Percentiles rank a stretch among this genome's conserved stretches.
Evolutionary conservation across 345 rosid genomes (phyloP).

Genomic region (Citrus glauca): DNA sequence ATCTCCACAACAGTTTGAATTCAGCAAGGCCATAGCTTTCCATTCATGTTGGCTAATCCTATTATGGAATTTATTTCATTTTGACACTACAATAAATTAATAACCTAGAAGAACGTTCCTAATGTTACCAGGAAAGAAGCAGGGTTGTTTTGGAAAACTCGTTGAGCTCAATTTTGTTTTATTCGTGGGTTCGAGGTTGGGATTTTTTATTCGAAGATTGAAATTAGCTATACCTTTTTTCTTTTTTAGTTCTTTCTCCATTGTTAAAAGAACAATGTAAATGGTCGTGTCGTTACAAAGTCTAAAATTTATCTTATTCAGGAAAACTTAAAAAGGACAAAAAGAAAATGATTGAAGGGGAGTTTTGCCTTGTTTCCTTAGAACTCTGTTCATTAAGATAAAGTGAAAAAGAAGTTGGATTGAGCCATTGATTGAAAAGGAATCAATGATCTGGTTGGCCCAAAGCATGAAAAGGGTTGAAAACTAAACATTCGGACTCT

Average conservation of each 20-base stretch:
- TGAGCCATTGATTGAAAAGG: neutral
- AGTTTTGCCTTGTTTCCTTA: neutral
- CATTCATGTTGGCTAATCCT: neutral
- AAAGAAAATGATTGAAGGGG: too few relatives aligned
- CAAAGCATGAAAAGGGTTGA: neutral
- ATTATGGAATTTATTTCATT: neutral
- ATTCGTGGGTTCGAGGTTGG: too few relatives aligned
- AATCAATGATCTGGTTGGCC: neutral
- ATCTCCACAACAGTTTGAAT: neutral
- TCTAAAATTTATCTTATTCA: neutral
- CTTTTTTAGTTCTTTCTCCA: neutral
- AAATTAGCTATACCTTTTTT: too few relatives aligned
- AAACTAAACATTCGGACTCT: neutral
- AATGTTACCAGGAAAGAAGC: neutral
- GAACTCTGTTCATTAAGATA: neutral
- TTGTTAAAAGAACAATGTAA: too few relatives aligned
- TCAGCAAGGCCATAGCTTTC: neutral
- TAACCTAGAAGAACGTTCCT: neutral
- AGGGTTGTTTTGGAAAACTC: neutral
- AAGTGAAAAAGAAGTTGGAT: neutral
- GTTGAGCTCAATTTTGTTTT: neutral
- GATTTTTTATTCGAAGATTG: too few relatives aligned
- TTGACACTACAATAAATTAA: neutral
- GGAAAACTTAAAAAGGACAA: neutral
- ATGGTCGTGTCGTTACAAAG: too few relatives aligned